phyloP scores from a whole-genome alignment of 345 rosid species.

The Lumnitzera littorea region DNA sequence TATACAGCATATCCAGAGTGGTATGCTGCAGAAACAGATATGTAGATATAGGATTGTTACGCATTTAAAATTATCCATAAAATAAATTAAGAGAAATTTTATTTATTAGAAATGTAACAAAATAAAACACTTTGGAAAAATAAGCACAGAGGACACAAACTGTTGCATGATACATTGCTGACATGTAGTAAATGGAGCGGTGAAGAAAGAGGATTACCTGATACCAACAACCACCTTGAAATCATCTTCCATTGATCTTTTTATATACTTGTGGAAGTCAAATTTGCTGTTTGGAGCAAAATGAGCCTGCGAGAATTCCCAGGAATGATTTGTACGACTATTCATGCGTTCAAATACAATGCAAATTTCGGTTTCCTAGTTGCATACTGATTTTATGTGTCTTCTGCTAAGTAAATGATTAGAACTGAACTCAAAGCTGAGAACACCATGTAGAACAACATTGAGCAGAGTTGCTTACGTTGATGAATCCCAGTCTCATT shows the following conservation, averaged over 20 bases:
- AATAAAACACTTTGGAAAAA: no score
- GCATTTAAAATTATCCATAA: no score
- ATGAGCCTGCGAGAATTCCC: slow-evolving; percentile 30
- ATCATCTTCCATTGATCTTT: slow-evolving; percentile 49
- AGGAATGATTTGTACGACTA: not conserved
- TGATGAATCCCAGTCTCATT: slow-evolving; percentile 37
- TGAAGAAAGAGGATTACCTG: slow-evolving; percentile 19
- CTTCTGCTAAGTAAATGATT: not conserved
- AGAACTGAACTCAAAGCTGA: not conserved
- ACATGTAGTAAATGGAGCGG: not conserved
- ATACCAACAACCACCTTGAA: slow-evolving; percentile 51
- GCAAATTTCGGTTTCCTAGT: not conserved
- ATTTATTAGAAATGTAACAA: no score
- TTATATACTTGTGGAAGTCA: slow-evolving; percentile 40
- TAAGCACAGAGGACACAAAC: no score
- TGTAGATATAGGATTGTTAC: no score
- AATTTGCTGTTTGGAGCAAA: slow-evolving; percentile 41
- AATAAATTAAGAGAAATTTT: no score
- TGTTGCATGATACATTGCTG: no score
- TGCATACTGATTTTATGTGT: not conserved
- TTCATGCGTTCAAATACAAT: not conserved
- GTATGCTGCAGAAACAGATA: slow-evolving; percentile 16
- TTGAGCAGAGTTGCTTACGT: slow-evolving; percentile 16
- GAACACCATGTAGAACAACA: not conserved
- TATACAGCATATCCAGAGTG: slow-evolving; percentile 28